Base-by-base conservation (phyloP, 129 eudicot species). In the Ambrosia trifida region DNA sequence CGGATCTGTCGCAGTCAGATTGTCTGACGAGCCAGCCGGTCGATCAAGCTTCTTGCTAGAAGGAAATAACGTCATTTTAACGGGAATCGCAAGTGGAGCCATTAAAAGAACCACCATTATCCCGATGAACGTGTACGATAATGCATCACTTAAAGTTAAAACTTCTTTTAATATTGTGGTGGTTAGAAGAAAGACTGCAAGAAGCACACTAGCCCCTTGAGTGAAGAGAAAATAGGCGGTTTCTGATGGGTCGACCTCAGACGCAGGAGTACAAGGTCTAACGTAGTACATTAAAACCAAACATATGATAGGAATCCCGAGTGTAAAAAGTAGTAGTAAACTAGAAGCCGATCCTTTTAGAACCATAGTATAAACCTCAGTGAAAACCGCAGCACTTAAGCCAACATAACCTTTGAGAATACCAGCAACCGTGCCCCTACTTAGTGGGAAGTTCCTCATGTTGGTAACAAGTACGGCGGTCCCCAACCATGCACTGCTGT, bases 381-480 rank as follows among this genome's bases (percentile, higher is more conserved):
- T 89, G 33, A 79, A 81, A 69, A 94, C 95, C 35, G 98, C 98
- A 30, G 98, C 98, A 82, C 98, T 94, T 46, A 94, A 78, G 49
- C 98, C 98, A 38, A 85, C 81, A 30, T 94, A 94, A 73, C 98
- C 98, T 81, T 94, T 94, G 19, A 94, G 95, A 56, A 94, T 64
- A 49, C 98, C 98, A 11, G 98, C 95, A 67, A 89, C 98, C 0
- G 98, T 87, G 17, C 96, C 98, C 61, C 98, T 62, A 46, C 95
- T 93, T 68, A 89, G 82, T 1, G 98, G 98, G 58, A 93, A 93
- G 54, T 93, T 93, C 52, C 96, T 81, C 98, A 94, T 89, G 85
- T 94, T 94, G 76, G 98, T 94, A 5, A 94, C 98, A 2, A 94
- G 93, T 32, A 94, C 96, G 0, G 96, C 92, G n/a, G 98, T 94